Base-by-base conservation (phyloP, 129 eudicot species). In the Chrysanthemum makinoi region DNA sequence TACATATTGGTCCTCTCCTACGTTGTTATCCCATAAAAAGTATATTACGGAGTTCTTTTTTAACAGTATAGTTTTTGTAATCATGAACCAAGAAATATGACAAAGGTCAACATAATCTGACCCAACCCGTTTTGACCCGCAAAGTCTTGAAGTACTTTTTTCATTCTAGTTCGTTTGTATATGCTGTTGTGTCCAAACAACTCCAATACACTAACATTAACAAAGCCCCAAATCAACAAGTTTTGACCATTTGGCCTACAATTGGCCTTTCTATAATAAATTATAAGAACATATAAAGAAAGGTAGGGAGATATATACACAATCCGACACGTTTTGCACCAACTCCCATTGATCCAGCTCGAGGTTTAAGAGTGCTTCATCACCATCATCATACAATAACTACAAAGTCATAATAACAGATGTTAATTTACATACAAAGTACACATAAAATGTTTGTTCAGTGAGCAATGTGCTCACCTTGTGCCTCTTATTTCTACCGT, bases 401-500 rank as follows among this genome's bases (percentile, higher is more conserved):
- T 59, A 59, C 11, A 12, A 59, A 22, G 43, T 18, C 26, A 22
- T 19, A 59, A 15, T 43, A 59, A 22, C 39, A 59, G 20, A 16
- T 22, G 10, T 55, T 16, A 55, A 4, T 55, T 3, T 4, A 12
- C 20, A 52, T 1, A 52, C 8, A 2, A 52, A 14, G 6, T 52
- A 52, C 58, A 52, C n/a, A 8, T 14, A 52, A 16, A 52, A 14
- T 15, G 19, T 33, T 33, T 2, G 39, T 33, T 5, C 6, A 33
- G 7, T 33, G 6, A 2, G 39, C 39, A 33, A 4, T 33, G 39
- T 33, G 1, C 60, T n/a, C 17, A 75, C 83, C 83, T 68, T 58
- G 39, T 79, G 79, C 57, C 17, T 66, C 64, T 60, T 59, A 3
- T 17, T 11, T 43, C 28, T 66, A 26, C 13, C 63, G 67, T 79